Percentiles rank a stretch among this genome's conserved stretches.
Evolutionary conservation across 2,329 filamentous ascomycete genomes (phyloP).

Genomic region (Ophiostoma himal-ulmi): DNA sequence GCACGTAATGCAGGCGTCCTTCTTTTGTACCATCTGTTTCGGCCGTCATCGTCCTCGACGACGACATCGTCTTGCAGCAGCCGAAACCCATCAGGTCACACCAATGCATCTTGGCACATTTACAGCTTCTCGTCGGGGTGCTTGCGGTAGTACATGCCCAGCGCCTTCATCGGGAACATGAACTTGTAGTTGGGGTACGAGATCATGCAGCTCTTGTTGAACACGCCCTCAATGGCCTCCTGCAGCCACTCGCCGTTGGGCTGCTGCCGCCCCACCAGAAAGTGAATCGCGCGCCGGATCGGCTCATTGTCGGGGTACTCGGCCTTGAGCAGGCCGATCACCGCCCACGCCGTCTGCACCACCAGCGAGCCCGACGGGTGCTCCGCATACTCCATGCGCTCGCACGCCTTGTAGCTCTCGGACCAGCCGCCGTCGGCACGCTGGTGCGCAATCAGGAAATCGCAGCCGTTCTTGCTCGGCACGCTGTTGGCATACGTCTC

Average conservation of each 20-base stretch:
- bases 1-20: background rate
- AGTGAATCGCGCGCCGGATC: slow-evolving; percentile 65
- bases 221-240: slow-evolving; percentile 94
- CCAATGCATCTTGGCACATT: no score
- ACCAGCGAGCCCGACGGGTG: slow-evolving; percentile 75
- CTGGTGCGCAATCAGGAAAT: slow-evolving; percentile 81
- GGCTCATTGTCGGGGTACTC: slow-evolving; percentile 69
- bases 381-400: slow-evolving; percentile 67
- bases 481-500: slow-evolving; percentile 64
- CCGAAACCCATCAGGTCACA: no score
- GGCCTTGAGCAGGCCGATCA: slow-evolving; percentile 76
- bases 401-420: slow-evolving; percentile 85
- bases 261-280: slow-evolving; percentile 82
- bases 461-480: slow-evolving; percentile 70
- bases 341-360: slow-evolving; percentile 89
- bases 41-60: background rate
- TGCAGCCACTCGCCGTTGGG: slow-evolving; percentile 90
- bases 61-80: background rate
- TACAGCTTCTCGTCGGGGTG: slow-evolving; percentile 54
- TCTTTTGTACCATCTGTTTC: background rate
- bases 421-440: slow-evolving; percentile 91
- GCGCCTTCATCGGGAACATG: slow-evolving; percentile 85
- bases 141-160: slow-evolving; percentile 77
- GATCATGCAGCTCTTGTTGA: slow-evolving; percentile 99
- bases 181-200: slow-evolving; percentile 99